These are phyloP conservation scores for Gymnopus androsaceus DNA, from an alignment of 1,284 basidiomycete genomes.

Conservation along the genomic window DNA sequence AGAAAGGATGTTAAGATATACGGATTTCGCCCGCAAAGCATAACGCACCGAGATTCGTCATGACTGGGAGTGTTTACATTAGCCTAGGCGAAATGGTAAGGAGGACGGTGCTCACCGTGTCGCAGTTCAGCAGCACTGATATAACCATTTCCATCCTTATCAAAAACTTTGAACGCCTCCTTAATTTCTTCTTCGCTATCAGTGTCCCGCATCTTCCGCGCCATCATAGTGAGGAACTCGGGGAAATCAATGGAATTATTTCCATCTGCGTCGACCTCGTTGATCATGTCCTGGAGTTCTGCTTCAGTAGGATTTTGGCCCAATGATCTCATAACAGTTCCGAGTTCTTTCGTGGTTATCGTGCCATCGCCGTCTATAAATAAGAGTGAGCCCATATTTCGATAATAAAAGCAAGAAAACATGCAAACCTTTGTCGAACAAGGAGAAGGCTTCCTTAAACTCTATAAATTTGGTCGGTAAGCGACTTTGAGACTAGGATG, in stretches of 20 bases:
- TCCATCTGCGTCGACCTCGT: conserved; percentile 78
- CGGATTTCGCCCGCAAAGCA: conserved; percentile 2
- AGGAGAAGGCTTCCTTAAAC: conserved; percentile 90
- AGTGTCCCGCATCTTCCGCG: conserved; percentile 84
- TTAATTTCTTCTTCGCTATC: conserved; percentile 74
- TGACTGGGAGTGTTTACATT: too few relatives aligned
- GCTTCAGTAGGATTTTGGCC: conserved; percentile 97
- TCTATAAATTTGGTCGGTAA: conserved; percentile 42
- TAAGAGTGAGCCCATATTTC: conserved; percentile 22
- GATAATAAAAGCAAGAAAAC: background rate
- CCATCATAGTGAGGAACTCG: conserved; percentile 85
- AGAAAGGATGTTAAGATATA: background rate
- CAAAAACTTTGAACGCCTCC: conserved; percentile 76
- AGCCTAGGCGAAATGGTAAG: too few relatives aligned
- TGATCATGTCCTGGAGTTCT: conserved; percentile 97
- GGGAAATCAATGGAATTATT: conserved; percentile 91
- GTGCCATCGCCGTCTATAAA: conserved; percentile 89
- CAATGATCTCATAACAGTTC: conserved; percentile 95
- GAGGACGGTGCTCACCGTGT: too few relatives aligned
- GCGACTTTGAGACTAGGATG: background rate
- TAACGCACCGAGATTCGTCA: conserved; percentile 84
- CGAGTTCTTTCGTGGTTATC: conserved; percentile 94
- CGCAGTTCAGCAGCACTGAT: conserved; percentile 76
- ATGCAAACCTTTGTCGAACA: conserved; percentile 89
- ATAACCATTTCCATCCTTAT: conserved; percentile 72